Evolutionary conservation across 108 stramenopile genomes (phyloP).

Genomic region (Pseudonitzschia multiseries): DNA sequence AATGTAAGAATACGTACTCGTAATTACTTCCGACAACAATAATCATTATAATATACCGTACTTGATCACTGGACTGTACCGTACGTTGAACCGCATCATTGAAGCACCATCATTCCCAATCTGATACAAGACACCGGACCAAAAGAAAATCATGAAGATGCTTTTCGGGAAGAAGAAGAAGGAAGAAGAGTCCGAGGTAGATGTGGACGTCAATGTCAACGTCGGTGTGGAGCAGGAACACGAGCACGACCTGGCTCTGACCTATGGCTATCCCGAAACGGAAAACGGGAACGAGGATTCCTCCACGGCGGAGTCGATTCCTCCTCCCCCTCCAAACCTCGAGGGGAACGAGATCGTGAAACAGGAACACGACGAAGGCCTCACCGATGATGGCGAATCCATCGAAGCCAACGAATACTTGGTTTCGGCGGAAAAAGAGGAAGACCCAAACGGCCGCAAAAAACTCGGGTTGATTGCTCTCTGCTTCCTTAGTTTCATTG

Average conservation of each 20-base stretch:
- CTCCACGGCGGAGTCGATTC: slow-evolving; percentile 1
- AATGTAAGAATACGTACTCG: no score
- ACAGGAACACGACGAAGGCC: neutral
- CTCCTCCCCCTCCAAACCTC: slow-evolving; percentile 3
- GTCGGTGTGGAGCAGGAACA: no score
- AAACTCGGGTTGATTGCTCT: neutral
- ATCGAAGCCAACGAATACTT: neutral
- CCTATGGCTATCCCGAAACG: slow-evolving; percentile 1
- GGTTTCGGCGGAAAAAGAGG: neutral
- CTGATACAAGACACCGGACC: no score
- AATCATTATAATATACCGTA: no score
- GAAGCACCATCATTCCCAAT: no score
- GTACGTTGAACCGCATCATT: no score
- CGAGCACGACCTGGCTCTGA: neutral
- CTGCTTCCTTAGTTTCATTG: neutral
- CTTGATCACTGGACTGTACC: no score
- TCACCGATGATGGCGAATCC: neutral
- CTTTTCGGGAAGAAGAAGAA: slow-evolving; percentile 13
- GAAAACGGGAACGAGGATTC: neutral
- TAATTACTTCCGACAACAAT: no score
- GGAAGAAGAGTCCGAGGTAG: neutral
- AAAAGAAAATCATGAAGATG: neutral
- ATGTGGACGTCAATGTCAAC: no score
- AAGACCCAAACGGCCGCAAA: neutral
- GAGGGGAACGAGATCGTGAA: neutral